A percentile compares a stretch with the other conserved stretches of the same genome.
Evolutionary conservation across 345 rosid genomes (phyloP).

Genomic region (Psidium guajava): DNA sequence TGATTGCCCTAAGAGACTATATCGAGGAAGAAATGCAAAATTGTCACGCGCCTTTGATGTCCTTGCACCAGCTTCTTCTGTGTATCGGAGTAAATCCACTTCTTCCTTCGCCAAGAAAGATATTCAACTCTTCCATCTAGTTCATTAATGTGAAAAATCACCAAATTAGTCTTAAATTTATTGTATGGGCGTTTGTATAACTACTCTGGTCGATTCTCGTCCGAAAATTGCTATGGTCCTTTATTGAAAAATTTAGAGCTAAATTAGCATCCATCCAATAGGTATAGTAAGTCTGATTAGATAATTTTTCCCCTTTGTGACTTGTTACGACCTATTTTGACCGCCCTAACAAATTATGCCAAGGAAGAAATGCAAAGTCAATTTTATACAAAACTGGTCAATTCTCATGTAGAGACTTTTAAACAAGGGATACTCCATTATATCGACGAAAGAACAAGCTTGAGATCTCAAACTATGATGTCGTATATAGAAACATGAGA

Average conservation of each 20-base stretch:
- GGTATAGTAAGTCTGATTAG: neutral
- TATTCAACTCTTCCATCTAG: fast-evolving
- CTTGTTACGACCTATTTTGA: neutral
- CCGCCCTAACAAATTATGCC: neutral
- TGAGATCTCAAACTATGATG: neutral
- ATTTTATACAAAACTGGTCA: neutral
- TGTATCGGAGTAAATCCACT: neutral
- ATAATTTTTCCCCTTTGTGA: neutral
- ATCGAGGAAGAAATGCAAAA: too few relatives aligned
- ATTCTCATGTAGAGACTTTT: too few relatives aligned
- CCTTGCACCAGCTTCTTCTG: neutral
- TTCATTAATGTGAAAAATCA: neutral
- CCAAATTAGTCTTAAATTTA: neutral
- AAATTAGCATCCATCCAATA: fast-evolving
- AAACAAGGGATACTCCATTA: too few relatives aligned
- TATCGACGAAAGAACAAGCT: neutral
- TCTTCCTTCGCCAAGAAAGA: neutral
- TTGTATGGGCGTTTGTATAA: fast-evolving
- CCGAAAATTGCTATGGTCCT: fast-evolving
- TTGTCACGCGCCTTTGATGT: too few relatives aligned
- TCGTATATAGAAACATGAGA: neutral
- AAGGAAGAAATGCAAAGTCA: neutral
- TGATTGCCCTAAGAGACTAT: too few relatives aligned
- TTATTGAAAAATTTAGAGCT: neutral
- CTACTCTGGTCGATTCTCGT: fast-evolving